Evolutionary conservation across 2,329 filamentous ascomycete species (phyloP), one percentile per base, ranked within the genome.

Genomic region (Fusarium pininemorale): DNA sequence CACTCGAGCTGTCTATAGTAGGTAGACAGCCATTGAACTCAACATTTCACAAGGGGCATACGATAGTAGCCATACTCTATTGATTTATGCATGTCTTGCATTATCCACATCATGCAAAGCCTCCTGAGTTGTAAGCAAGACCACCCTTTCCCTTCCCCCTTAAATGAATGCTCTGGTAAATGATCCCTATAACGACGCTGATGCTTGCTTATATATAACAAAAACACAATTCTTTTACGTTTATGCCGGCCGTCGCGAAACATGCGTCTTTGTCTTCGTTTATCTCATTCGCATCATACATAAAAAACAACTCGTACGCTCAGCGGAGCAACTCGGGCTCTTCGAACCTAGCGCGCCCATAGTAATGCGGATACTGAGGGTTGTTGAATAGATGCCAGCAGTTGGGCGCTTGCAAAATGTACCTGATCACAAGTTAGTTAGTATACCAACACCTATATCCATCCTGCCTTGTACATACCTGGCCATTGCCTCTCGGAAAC

Each of bases 401-500:
- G 78, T 93, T 93, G 10, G 92, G 92, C 16, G 91, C 90, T 80
- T 93, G 91, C 32, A 94, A 84, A 63, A 94, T 94, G 77, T 94
- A 94, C 77, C 88, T 89, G 60, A 24, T 22, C 12, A 18, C 7
- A 18, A 44, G 67, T 77, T 26, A 44, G 68, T 77, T 26, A 71
- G 69, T 59, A 62, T 39, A 70, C 26, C 15, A 66, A 48, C 5
- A 26, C 37, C 10, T 15, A 42, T 9, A 30, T 10, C 3, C 5
- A 32, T 35, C 22, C 20, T 22, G 44, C 39, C 44, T 26, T 45
- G 77, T 39, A 90, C 90, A 80, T 91, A 95, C 88, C 95, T 91
- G 78, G 95, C 94, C 96, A 99, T 99, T 18, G 95, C 95, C 83
- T 98, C 96, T 74, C 96, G 87, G 85, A 99, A 99, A 11, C 96